These are phyloP conservation scores for Botryotinia globosa DNA, from an alignment of 2,329 filamentous ascomycete species.

Conservation along the genomic window DNA sequence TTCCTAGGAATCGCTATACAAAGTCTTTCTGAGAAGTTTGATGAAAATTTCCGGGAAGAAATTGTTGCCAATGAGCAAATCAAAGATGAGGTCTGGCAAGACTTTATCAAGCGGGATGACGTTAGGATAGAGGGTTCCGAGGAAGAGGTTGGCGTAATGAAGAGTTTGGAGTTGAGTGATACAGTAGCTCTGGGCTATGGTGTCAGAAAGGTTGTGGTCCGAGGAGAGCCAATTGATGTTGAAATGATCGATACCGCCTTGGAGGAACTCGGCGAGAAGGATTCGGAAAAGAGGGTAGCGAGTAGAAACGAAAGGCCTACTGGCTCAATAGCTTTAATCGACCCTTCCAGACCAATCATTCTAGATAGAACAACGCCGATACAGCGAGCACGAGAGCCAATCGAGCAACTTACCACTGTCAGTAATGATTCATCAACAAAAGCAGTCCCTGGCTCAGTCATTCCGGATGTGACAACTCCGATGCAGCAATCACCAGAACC, in stretches of 20 bases:
- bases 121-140: constrained; percentile 10
- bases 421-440: neutral
- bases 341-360: neutral
- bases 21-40: constrained; percentile 21
- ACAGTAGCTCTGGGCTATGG: constrained; percentile 19
- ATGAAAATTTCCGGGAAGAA: constrained; percentile 2
- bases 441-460: neutral
- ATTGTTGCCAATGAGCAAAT: neutral
- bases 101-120: constrained; percentile 16
- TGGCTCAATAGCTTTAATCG: neutral
- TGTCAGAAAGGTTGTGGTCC: constrained; percentile 19
- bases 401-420: neutral
- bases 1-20: constrained; percentile 23
- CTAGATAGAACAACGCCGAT: neutral
- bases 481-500: neutral
- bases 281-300: neutral
- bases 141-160: constrained; percentile 13
- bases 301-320: neutral
- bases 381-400: neutral
- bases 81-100: constrained; percentile 24
- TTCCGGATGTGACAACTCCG: neutral
- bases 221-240: neutral
- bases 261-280: neutral
- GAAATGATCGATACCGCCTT: neutral
- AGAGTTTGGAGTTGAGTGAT: constrained; percentile 11